Base-by-base conservation (phyloP, 306 rosid species). In the Amphicarpaea edgeworthii region DNA sequence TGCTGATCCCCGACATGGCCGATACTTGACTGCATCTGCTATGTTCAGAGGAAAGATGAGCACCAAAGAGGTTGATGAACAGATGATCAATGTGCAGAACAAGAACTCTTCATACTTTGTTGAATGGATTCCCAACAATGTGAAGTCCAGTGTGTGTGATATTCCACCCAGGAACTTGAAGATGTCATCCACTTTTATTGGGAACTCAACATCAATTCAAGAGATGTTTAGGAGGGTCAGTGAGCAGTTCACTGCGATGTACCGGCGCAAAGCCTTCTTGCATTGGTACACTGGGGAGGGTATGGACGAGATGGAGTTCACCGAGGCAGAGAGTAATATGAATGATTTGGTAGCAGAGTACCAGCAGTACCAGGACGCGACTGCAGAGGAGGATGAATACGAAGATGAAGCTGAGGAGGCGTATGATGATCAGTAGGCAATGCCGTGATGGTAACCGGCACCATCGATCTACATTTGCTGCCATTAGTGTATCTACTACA, bases 231-330 rank as follows among this genome's bases (percentile, higher is more conserved):
- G 98, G 85, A 87, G 98, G 68, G 98, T 93, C 68, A 90, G 96
- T 47, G 98, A 93, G 86, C 98, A 93, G 78, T 93, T 93, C 78
- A 90, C 94, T 9, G 97, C 96, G 8, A 93, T 93, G 98, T 93
- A 76, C 84, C 83, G 98, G 43, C 95, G 97, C 77, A 93, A 93
- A 76, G 98, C 98, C 62, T 93, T 93, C 57, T 84, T 93, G 95
- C 98, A 93, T 46, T 93, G 98, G 98, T 93, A 93, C 71, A 93
- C 95, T 3, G 98, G 98, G 15, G 98, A 93, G 72, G 98, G 98
- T 15, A 93, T 93, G 98, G 98, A 93, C 23, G 97, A 93, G 80
- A 93, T 93, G 98, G 98, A 93, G 87, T 93, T 93, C 81, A 93
- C 98, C 0, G 98, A 93, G 73, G 96, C 96, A 2, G 97, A 90